Conservation (phyloP, 108 stramenopile genomes). For the Nitzschia sp. region DNA sequence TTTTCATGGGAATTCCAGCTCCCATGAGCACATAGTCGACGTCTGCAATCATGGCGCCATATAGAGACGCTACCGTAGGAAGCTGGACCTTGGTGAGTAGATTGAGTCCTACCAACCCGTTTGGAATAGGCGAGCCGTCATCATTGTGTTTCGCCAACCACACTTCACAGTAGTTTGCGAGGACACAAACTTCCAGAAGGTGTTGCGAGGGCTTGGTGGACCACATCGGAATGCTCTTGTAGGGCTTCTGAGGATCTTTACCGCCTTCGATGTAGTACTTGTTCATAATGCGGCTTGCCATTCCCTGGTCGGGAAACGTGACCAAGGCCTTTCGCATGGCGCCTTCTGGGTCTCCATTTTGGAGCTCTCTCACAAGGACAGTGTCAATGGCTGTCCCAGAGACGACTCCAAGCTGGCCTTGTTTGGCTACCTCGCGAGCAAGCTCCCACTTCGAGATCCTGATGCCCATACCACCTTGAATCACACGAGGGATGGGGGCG, state of each 20-base stretch:
- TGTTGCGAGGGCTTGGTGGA: constrained; percentile 28
- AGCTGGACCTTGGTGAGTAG: constrained; percentile 49
- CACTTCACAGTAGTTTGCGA: constrained; percentile 52
- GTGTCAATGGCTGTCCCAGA: constrained; percentile 51
- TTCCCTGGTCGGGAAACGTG: constrained; percentile 49
- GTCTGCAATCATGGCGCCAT: constrained; percentile 54
- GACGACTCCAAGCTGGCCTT: constrained; percentile 46
- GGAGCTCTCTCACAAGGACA: constrained; percentile 43
- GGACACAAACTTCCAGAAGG: constrained; percentile 33
- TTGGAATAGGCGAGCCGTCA: constrained; percentile 31
- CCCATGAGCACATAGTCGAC: constrained; percentile 62
- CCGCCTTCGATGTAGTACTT: constrained; percentile 48
- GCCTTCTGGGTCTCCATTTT: constrained; percentile 50
- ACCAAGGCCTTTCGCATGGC: constrained; percentile 38
- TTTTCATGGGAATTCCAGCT: constrained; percentile 49
- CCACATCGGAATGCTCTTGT: constrained; percentile 45
- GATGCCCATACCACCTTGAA: constrained; percentile 56
- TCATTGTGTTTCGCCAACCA: constrained; percentile 61
- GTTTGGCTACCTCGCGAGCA: constrained; percentile 42
- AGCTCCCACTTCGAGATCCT: constrained; percentile 49
- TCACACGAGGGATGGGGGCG: constrained; percentile 26
- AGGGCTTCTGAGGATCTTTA: constrained; percentile 40
- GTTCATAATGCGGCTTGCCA: constrained; percentile 38
- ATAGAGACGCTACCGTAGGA: constrained; percentile 43
- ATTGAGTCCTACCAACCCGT: constrained; percentile 42